Evolutionary conservation across 129 eudicot genomes (phyloP).

Genomic region (Flaveria linearis): DNA sequence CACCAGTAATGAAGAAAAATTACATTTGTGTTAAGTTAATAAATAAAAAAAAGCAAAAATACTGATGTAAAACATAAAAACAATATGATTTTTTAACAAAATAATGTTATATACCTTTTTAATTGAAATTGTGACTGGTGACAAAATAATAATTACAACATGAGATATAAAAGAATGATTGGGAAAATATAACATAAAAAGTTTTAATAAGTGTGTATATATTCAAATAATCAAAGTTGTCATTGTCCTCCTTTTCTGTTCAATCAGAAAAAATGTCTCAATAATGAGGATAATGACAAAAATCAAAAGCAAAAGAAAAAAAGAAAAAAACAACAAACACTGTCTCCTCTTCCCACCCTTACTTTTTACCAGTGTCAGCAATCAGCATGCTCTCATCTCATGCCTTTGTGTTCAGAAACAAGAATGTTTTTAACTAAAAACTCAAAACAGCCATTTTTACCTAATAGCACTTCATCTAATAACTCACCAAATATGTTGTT

Average conservation of each 20-base stretch:
- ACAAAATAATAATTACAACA: conserved; percentile 9
- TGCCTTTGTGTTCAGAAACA: conserved; percentile 37
- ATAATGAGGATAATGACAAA: conserved; percentile 38
- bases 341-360: conserved; percentile 47
- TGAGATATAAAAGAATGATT: neutral
- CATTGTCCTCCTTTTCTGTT: conserved; percentile 37
- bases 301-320: conserved; percentile 48
- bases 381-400: conserved; percentile 51
- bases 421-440: conserved; percentile 43
- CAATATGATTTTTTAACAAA: neutral
- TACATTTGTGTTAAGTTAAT: neutral
- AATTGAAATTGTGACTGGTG: neutral
- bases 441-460: conserved; percentile 35
- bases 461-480: conserved; percentile 22
- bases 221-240: conserved; percentile 24
- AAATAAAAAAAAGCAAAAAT: neutral
- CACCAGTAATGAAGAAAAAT: neutral
- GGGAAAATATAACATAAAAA: neutral
- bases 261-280: conserved; percentile 47
- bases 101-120: neutral
- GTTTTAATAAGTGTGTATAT: neutral
- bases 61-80: neutral
- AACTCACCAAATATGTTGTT: conserved; percentile 42
- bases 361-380: conserved; percentile 48
- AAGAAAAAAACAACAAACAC: conserved; percentile 37